These are phyloP conservation scores for Fonsecaea pugnacius DNA, from an alignment of 2,329 filamentous ascomycete species.

Conservation along the genomic window DNA sequence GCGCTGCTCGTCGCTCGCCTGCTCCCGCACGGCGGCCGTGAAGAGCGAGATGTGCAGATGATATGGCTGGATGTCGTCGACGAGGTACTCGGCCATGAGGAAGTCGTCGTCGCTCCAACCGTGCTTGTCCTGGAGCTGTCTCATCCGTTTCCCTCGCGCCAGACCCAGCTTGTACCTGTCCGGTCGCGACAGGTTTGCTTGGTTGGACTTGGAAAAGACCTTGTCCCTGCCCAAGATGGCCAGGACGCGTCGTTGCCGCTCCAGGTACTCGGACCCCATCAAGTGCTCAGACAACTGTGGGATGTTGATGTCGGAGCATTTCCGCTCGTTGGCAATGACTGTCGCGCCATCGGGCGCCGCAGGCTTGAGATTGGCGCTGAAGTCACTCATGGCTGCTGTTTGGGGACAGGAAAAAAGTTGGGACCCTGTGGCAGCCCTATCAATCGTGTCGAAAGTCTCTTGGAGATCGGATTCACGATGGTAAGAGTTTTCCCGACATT, in stretches of 20 bases:
- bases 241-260: slow-evolving; percentile 53
- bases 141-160: slow-evolving; percentile 55
- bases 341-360: slow-evolving; percentile 50
- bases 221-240: slow-evolving; percentile 50
- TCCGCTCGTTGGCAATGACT: slow-evolving; percentile 51
- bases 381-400: slow-evolving; percentile 44
- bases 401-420: neutral
- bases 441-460: neutral
- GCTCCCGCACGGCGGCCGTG: slow-evolving; percentile 54
- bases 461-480: neutral
- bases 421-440: neutral
- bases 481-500: neutral
- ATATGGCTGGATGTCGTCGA: slow-evolving; percentile 58
- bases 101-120: slow-evolving; percentile 54
- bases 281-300: slow-evolving; percentile 53
- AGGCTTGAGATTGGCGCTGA: slow-evolving; percentile 53
- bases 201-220: slow-evolving; percentile 54
- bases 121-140: slow-evolving; percentile 50
- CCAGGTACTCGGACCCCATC: slow-evolving; percentile 50
- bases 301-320: slow-evolving; percentile 49
- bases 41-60: slow-evolving; percentile 59
- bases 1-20: slow-evolving; percentile 53
- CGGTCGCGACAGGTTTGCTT: slow-evolving; percentile 55
- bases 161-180: slow-evolving; percentile 58
- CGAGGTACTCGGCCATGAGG: slow-evolving; percentile 56